Evolutionary conservation across 2,329 filamentous ascomycete genomes (phyloP).

Genomic region (Claviceps humidiphila): DNA sequence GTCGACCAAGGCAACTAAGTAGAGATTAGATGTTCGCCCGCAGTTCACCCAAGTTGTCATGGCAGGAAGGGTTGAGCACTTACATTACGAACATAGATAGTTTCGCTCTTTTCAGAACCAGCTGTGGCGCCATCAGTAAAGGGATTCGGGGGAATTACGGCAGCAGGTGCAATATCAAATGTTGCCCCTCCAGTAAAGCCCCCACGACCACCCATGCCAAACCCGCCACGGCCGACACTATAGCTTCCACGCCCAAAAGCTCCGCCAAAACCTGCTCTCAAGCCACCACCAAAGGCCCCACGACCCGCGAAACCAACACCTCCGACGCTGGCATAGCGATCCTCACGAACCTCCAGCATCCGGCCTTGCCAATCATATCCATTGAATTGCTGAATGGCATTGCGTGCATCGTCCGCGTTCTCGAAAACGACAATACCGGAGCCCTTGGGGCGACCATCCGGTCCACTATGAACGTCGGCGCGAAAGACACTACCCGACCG

Average conservation of each 20-base stretch:
- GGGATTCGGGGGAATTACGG: constrained; percentile 56
- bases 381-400: constrained; percentile 94
- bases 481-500: constrained; percentile 72
- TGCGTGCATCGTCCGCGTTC: constrained; percentile 83
- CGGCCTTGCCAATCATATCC: constrained; percentile 98
- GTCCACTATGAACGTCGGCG: constrained; percentile 86
- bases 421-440: constrained; percentile 97
- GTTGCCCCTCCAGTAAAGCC: constrained; percentile 30
- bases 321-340: constrained; percentile 69
- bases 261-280: constrained; percentile 46
- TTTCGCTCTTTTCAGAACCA: constrained; percentile 68
- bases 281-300: constrained; percentile 46
- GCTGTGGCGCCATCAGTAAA: constrained; percentile 89
- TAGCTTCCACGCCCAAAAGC: constrained; percentile 39
- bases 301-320: constrained; percentile 41
- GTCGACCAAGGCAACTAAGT: constrained; percentile 90
- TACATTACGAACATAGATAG: constrained; percentile 95
- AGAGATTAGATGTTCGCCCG: constrained; percentile 9
- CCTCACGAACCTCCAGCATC: constrained; percentile 84
- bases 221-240: constrained; percentile 29
- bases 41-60: too few relatives aligned
- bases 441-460: constrained; percentile 87
- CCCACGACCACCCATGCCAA: constrained; percentile 27
- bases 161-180: constrained; percentile 36
- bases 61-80: constrained; percentile 27